Base-by-base conservation (phyloP, 2,329 filamentous ascomycete genomes). In the Fusarium clavum region DNA sequence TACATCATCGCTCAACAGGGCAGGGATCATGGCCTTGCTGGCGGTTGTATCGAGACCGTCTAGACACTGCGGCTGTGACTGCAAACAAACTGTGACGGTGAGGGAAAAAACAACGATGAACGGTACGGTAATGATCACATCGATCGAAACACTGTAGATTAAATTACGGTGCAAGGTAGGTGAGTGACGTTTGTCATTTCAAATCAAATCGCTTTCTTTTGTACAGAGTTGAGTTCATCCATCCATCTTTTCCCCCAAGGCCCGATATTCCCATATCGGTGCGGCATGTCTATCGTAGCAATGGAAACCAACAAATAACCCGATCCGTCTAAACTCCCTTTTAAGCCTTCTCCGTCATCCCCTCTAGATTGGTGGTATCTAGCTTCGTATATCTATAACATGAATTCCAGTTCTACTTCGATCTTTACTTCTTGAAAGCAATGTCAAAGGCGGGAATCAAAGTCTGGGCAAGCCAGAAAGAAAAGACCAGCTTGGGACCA, bases 391-490 rank as follows among this genome's bases (percentile, higher is more conserved):
- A 70, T 66, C 9, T 58, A 58, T 64, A 55, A 34, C 38, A 60
- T 58, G 41, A 57, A 70, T 56, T 63, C 65, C 49, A 60, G n/a
- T 52, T 24, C 48, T 54, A 29, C 40, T 52, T 46, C 29, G 12
- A 27, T 43, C 41, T 62, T 59, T 70, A 75, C 60, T 76, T 75
- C 55, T 61, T 67, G 56, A 87, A 75, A 70, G 82, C 81, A 61
- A 74, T 79, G 74, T 90, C 93, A 81, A 98, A 98, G 41, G 94
- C 92, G 54, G 96, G 96, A 79, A 99, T 99, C 77, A 99, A 86
- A 30, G 96, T 98, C 86, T 99, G 96, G 61, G 96, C 96, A 79
- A 99, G 90, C 96, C 96, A 99, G 90, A 99, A 99, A 67, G 94
- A 98, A 86, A 99, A 99, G 69, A 98, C 96, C 66, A 99, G 88